phyloP scores from a whole-genome alignment of 2,329 filamentous ascomycete genomes.

The Venturia nashicola region DNA sequence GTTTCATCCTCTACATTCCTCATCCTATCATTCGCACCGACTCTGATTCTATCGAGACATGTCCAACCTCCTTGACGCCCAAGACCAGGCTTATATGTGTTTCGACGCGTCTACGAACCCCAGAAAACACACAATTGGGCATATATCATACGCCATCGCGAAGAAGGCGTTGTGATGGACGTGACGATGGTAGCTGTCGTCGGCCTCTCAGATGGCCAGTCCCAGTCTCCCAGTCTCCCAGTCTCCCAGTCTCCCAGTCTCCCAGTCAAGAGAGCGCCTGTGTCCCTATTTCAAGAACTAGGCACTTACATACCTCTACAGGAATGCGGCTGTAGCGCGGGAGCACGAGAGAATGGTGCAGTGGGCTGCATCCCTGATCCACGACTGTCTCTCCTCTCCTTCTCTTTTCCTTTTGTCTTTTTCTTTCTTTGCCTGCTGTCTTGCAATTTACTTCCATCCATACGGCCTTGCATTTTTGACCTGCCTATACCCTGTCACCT shows the following conservation, averaged over 20 bases:
- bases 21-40: neutral
- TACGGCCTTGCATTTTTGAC: neutral
- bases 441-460: neutral
- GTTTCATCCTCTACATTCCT: neutral
- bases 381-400: neutral
- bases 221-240: no score
- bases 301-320: neutral
- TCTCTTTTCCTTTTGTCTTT: neutral
- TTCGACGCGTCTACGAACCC: neutral
- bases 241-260: no score
- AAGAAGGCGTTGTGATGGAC: neutral
- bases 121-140: neutral
- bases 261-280: constrained; percentile 1
- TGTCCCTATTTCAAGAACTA: neutral
- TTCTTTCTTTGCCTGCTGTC: neutral
- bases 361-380: neutral
- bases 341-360: neutral
- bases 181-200: neutral
- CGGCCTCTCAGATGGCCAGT: neutral
- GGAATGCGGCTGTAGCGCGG: neutral
- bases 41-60: neutral
- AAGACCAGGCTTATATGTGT: neutral
- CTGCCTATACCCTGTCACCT: neutral
- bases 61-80: neutral
- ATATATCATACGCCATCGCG: neutral